Evolutionary conservation across 495 filamentous ascomycete genomes (phyloP).

Genomic region (Penicillium daleae): DNA sequence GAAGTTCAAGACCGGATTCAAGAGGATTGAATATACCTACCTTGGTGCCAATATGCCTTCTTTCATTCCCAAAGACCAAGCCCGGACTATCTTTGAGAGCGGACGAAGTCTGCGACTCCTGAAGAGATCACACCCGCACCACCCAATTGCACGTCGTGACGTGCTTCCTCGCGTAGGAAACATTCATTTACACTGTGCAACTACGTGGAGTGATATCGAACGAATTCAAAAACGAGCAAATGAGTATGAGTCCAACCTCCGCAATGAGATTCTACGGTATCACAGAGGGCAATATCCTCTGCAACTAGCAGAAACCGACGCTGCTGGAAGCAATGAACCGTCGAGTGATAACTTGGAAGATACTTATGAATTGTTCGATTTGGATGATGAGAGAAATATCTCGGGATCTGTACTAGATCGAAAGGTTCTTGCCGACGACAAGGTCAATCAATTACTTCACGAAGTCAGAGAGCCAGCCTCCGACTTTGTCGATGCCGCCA

Average conservation of each 20-base stretch:
- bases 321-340: background rate
- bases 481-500: conserved; percentile 9
- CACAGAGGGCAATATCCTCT: conserved; percentile 25
- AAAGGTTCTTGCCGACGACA: conserved; percentile 33
- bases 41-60: conserved; percentile 64
- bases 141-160: conserved; percentile 66
- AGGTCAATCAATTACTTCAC: conserved; percentile 33
- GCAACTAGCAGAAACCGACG: background rate
- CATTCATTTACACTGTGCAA: conserved; percentile 70
- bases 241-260: conserved; percentile 61
- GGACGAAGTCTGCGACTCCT: conserved; percentile 78
- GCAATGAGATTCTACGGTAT: conserved; percentile 46
- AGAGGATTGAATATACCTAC: conserved; percentile 62
- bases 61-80: conserved; percentile 67
- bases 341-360: conserved; percentile 14
- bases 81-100: conserved; percentile 71
- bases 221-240: conserved; percentile 61
- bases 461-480: conserved; percentile 17
- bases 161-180: conserved; percentile 48
- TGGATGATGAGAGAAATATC: conserved; percentile 34
- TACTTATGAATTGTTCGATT: conserved; percentile 46
- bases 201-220: conserved; percentile 75
- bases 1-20: conserved; percentile 57
- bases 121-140: conserved; percentile 71
- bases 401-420: conserved; percentile 33